Conservation (phyloP, 345 rosid genomes). For the Aethionema arabicum region DNA sequence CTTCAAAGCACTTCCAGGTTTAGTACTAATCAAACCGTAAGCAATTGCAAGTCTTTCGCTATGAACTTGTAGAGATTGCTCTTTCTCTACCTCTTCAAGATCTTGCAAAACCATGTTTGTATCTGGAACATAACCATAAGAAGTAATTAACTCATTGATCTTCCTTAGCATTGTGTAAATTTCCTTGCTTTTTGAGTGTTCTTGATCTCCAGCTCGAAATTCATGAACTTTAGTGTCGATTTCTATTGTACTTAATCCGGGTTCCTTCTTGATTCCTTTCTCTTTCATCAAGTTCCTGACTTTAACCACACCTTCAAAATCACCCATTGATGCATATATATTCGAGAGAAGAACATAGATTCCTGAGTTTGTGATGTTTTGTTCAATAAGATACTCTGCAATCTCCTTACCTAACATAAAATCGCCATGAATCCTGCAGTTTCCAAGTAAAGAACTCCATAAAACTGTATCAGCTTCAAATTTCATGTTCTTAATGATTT, state of each 20-base stretch:
- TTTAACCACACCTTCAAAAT: constrained; percentile 61
- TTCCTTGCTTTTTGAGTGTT: constrained; percentile 44
- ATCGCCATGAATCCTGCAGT: constrained; percentile 59
- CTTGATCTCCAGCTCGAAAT: constrained; percentile 55
- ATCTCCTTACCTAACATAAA: constrained; percentile 60
- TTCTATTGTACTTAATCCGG: constrained; percentile 68
- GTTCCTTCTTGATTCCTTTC: constrained; percentile 57
- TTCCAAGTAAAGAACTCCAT: constrained; percentile 74
- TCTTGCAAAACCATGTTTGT: constrained; percentile 56
- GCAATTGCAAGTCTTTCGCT: constrained; percentile 76
- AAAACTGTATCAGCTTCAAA: constrained; percentile 55
- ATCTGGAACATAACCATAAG: constrained; percentile 40
- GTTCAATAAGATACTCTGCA: constrained; percentile 54
- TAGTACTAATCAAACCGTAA: constrained; percentile 61
- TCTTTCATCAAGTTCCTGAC: constrained; percentile 73
- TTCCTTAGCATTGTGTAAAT: constrained; percentile 54
- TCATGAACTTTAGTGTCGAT: constrained; percentile 55
- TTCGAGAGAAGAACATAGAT: constrained; percentile 66
- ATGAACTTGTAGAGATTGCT: constrained; percentile 60
- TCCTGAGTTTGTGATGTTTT: constrained; percentile 56
- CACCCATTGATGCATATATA: constrained; percentile 56
- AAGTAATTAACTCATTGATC: constrained; percentile 29
- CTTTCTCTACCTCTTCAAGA: constrained; percentile 48
- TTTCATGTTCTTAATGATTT: constrained; percentile 47
- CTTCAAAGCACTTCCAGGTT: constrained; percentile 50